Percentiles rank a stretch among this genome's conserved stretches.
These are phyloP conservation scores for Botrytis paeoniae DNA, from an alignment of 2,329 filamentous ascomycete species.

Conservation along the genomic window DNA sequence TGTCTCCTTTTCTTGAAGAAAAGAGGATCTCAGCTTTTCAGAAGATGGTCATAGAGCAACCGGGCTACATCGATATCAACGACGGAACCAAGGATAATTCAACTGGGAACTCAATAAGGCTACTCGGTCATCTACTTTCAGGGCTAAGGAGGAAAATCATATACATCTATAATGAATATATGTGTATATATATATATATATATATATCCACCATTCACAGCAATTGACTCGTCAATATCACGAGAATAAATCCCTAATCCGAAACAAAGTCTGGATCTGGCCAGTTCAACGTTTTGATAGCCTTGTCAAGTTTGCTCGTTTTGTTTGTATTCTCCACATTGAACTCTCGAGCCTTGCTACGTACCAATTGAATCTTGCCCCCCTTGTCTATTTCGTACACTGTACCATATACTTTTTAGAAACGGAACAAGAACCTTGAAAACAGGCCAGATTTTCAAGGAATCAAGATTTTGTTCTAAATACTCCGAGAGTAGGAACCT, in stretches of 20 bases:
- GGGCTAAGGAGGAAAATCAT: background rate
- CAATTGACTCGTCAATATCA: background rate
- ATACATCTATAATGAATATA: background rate
- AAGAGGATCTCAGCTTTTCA: background rate
- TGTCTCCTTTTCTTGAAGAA: background rate
- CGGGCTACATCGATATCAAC: background rate
- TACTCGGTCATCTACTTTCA: constrained; percentile 13
- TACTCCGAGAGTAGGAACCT: background rate
- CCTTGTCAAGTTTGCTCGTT: constrained; percentile 17
- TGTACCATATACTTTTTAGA: background rate
- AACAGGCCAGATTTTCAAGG: background rate
- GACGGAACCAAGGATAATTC: background rate
- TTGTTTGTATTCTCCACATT: background rate
- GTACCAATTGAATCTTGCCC: background rate
- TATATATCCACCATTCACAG: background rate
- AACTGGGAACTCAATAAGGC: background rate
- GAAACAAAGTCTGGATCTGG: constrained; percentile 11
- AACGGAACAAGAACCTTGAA: background rate
- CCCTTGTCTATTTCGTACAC: background rate
- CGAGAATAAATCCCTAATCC: background rate
- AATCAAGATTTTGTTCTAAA: constrained; percentile 13
- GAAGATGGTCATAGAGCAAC: background rate
- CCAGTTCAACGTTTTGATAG: constrained; percentile 9
- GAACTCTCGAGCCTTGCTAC: background rate
- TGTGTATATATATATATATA: background rate